phyloP scores from a whole-genome alignment of 768 basidiomycete genomes.

The Rhodotorula diobovata region DNA sequence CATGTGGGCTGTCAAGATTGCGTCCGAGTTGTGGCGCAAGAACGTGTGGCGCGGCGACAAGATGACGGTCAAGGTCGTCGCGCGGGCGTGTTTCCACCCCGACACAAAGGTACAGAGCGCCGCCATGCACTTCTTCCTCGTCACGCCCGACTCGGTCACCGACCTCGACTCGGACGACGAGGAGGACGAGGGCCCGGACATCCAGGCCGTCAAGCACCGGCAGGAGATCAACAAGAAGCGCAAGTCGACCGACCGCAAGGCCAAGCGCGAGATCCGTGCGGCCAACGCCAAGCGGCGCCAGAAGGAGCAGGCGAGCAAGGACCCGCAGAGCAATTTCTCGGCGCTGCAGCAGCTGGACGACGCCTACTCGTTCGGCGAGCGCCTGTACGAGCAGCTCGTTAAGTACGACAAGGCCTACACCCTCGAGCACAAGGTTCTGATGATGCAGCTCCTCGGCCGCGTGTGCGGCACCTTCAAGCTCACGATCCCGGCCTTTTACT shows the following conservation, averaged over 20 bases:
- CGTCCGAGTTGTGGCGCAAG: conserved; percentile 91
- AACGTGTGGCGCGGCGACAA: conserved; percentile 86
- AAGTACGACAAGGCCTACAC: conserved; percentile 90
- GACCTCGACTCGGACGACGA: conserved; percentile 68
- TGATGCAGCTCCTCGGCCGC: conserved; percentile 93
- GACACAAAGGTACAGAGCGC: conserved; percentile 89
- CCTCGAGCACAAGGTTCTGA: conserved; percentile 90
- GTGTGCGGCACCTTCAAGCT: conserved; percentile 91
- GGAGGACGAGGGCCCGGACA: conserved; percentile 63
- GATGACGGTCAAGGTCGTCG: conserved; percentile 76
- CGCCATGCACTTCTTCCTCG: conserved; percentile 94
- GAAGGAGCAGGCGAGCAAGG: conserved; percentile 46
- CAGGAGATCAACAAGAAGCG: conserved; percentile 93
- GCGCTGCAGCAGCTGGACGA: conserved; percentile 89
- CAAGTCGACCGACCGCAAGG: conserved; percentile 71
- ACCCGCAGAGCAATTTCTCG: conserved; percentile 64
- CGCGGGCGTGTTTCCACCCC: conserved; percentile 88
- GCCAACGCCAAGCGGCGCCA: conserved; percentile 64
- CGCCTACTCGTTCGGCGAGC: conserved; percentile 92
- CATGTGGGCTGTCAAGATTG: conserved; percentile 93
- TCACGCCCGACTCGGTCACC: conserved; percentile 58
- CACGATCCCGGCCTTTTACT: conserved; percentile 89
- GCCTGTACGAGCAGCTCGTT: conserved; percentile 76
- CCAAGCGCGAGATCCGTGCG: conserved; percentile 65
- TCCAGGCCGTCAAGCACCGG: conserved; percentile 73